These are phyloP conservation scores for Blastobotrys indianensis DNA, from an alignment of 1,139 yeast species.

Conservation along the genomic window DNA sequence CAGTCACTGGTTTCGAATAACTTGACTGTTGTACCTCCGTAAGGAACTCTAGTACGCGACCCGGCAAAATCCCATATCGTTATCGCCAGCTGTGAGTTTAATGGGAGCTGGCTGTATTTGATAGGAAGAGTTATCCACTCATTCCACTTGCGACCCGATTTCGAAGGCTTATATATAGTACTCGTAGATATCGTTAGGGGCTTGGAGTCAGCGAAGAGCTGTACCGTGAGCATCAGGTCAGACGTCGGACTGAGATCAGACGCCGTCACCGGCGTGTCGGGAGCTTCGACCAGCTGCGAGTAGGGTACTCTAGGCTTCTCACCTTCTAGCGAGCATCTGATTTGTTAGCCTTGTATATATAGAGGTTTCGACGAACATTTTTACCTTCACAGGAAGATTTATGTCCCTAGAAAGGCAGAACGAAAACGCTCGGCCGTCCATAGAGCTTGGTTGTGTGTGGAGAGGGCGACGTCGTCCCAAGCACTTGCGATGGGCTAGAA, in stretches of 20 bases:
- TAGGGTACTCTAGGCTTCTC: conserved; percentile 41
- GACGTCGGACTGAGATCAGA: conserved; percentile 38
- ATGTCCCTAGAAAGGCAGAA: conserved; percentile 76
- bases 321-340: conserved; percentile 43
- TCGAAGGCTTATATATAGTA: conserved; percentile 59
- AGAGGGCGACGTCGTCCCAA: background rate
- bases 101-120: conserved; percentile 59
- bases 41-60: conserved; percentile 42
- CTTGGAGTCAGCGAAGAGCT: conserved; percentile 56
- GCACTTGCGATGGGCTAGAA: too few relatives aligned
- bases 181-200: conserved; percentile 62
- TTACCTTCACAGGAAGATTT: conserved; percentile 48
- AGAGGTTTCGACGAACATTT: conserved; percentile 28
- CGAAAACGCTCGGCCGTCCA: conserved; percentile 48
- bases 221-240: conserved; percentile 58
- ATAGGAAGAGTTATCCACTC: conserved; percentile 69
- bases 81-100: conserved; percentile 54
- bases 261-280: conserved; percentile 30
- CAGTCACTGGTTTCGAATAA: conserved; percentile 50
- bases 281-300: conserved; percentile 52
- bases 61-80: conserved; percentile 63
- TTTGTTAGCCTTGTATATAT: conserved; percentile 8
- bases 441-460: conserved; percentile 15
- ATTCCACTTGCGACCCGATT: conserved; percentile 43
- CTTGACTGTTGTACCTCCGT: conserved; percentile 54